Evolutionary conservation across 371 early-diverging fungal species (phyloP).

Genomic region (Phascolomyces articulosus): DNA sequence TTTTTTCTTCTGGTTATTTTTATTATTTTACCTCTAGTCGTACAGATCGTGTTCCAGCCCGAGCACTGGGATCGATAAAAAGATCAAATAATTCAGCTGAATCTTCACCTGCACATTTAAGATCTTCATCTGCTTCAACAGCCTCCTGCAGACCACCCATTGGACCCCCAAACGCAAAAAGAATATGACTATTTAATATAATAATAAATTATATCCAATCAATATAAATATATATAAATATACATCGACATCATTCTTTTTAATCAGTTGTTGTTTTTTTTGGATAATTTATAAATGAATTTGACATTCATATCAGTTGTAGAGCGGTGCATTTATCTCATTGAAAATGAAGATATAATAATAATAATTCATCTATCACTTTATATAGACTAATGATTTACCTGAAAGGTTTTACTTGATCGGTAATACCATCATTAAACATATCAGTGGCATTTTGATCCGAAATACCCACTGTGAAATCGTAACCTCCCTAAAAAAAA

Average conservation of each 20-base stretch:
- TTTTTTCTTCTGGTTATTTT: no score
- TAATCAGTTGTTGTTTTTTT: neutral
- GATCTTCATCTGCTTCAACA: constrained; percentile 71
- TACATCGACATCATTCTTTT: no score
- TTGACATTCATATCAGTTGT: neutral
- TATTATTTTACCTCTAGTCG: constrained; percentile 61
- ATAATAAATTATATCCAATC: no score
- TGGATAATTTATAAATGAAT: neutral
- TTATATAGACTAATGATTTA: neutral
- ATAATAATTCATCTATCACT: no score
- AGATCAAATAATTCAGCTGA: constrained; percentile 65
- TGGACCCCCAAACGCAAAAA: constrained; percentile 72
- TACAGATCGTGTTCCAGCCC: constrained; percentile 68
- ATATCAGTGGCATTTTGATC: neutral
- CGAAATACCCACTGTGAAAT: constrained; percentile 70
- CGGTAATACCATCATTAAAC: neutral
- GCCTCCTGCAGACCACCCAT: constrained; percentile 75
- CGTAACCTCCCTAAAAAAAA: constrained; percentile 62
- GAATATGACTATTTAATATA: constrained; percentile 54
- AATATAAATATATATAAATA: neutral
- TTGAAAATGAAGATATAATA: no score
- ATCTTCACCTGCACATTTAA: constrained; percentile 65
- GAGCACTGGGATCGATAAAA: constrained; percentile 64
- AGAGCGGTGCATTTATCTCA: no score
- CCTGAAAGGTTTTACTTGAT: neutral